Evolutionary conservation across 179 eudicot genomes (phyloP).

Genomic region (Patellifolia procumbens): DNA sequence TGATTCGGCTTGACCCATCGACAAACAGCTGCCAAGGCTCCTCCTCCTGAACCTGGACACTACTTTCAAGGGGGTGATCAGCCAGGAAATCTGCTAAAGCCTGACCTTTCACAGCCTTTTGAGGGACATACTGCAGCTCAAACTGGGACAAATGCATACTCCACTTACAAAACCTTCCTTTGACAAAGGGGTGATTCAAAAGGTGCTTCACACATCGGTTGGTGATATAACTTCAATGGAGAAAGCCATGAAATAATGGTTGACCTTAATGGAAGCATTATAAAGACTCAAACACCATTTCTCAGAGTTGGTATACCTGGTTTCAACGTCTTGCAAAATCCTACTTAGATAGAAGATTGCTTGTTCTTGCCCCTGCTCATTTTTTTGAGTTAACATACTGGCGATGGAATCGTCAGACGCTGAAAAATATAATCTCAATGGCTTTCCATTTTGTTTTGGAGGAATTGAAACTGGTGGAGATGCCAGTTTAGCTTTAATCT

Average conservation of each 20-base stretch:
- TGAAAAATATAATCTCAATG: neutral
- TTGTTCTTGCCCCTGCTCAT: too few relatives aligned
- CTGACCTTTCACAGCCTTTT: neutral
- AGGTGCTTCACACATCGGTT: neutral
- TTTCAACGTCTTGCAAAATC: neutral
- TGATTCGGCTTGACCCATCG: neutral
- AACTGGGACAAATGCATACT: neutral
- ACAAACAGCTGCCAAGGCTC: neutral
- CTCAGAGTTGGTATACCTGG: neutral
- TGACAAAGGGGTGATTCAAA: neutral
- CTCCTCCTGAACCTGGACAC: neutral
- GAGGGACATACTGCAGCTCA: neutral
- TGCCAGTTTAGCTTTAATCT: neutral
- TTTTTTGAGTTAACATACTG: too few relatives aligned
- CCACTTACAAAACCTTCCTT: neutral
- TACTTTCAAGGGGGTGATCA: neutral
- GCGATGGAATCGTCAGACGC: accelerated
- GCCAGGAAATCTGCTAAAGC: neutral
- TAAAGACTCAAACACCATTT: neutral
- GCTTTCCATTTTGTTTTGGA: neutral
- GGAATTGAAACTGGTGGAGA: neutral
- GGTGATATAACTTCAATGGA: neutral
- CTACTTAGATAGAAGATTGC: too few relatives aligned
- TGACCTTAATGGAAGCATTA: neutral
- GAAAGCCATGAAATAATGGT: neutral